phyloP scores from a whole-genome alignment of 1,284 basidiomycete species.

The Ganoderma lingzhi region DNA sequence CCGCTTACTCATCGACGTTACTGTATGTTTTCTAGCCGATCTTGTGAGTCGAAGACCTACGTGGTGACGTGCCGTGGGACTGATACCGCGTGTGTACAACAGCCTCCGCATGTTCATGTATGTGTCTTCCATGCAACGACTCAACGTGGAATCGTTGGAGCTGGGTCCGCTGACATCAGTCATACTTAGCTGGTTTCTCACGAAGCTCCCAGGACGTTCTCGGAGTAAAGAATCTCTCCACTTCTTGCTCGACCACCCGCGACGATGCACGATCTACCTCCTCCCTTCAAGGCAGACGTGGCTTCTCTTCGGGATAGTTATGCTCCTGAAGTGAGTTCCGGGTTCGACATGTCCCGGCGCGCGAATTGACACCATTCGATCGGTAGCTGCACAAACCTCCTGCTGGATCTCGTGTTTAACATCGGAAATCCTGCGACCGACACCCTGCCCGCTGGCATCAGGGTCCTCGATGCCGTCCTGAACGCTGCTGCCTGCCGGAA shows the following conservation, averaged over 20 bases:
- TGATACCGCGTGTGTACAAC: not conserved
- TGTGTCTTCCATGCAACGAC: slow-evolving; percentile 16
- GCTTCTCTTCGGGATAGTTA: slow-evolving; percentile 78
- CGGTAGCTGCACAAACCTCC: slow-evolving; percentile 81
- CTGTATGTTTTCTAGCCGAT: slow-evolving; percentile 14
- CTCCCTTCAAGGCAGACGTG: slow-evolving; percentile 96
- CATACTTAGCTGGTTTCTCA: slow-evolving; percentile 80
- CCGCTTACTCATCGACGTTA: not conserved
- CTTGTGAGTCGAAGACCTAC: slow-evolving; percentile 21
- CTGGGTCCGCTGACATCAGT: slow-evolving; percentile 8
- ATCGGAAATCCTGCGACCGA: slow-evolving; percentile 82
- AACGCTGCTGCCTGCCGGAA: slow-evolving; percentile 87
- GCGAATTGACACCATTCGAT: slow-evolving; percentile 3
- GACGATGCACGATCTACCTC: slow-evolving; percentile 92
- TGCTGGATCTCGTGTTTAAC: slow-evolving; percentile 90
- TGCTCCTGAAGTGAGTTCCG: slow-evolving; percentile 69
- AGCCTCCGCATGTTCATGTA: slow-evolving; percentile 43
- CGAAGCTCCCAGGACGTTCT: slow-evolving; percentile 65
- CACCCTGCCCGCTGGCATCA: slow-evolving; percentile 72
- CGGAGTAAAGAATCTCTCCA: slow-evolving; percentile 80
- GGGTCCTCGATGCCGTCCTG: slow-evolving; percentile 71
- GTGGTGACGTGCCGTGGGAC: not conserved
- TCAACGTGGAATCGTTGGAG: not conserved
- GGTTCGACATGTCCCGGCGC: not conserved
- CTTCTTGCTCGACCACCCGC: slow-evolving; percentile 94